These are phyloP conservation scores for Schizonepeta tenuifolia DNA, from an alignment of 257 asterid genomes.

Conservation along the genomic window DNA sequence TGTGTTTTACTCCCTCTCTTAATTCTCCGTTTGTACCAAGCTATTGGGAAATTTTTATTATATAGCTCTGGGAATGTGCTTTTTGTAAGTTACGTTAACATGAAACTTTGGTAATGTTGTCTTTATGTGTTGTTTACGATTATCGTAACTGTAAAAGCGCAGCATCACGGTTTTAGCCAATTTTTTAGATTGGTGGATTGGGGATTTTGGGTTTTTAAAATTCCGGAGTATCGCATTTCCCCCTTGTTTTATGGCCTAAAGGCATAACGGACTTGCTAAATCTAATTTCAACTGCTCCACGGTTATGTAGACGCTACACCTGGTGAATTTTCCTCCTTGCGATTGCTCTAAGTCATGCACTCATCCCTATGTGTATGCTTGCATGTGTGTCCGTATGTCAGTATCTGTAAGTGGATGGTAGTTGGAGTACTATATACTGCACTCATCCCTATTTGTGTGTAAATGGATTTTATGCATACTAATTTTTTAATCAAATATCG, in stretches of 20 bases:
- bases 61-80: background rate
- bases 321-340: background rate
- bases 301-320: background rate
- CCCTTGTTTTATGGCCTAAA: background rate
- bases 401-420: background rate
- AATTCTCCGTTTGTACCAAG: background rate
- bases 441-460: background rate
- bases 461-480: no score
- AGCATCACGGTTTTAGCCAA: background rate
- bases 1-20: background rate
- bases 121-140: background rate
- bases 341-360: background rate
- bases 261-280: constrained; percentile 1
- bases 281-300: background rate
- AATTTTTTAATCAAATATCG: background rate
- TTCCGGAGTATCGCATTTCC: background rate
- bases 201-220: background rate
- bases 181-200: background rate
- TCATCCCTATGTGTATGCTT: background rate
- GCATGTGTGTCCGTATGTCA: background rate
- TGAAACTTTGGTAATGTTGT: constrained; percentile 1
- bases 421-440: background rate
- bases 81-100: background rate
- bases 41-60: background rate
- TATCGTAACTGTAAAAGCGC: background rate